Evolutionary conservation across 495 filamentous ascomycete species (phyloP).

Genomic region (Cairneyella variabilis): DNA sequence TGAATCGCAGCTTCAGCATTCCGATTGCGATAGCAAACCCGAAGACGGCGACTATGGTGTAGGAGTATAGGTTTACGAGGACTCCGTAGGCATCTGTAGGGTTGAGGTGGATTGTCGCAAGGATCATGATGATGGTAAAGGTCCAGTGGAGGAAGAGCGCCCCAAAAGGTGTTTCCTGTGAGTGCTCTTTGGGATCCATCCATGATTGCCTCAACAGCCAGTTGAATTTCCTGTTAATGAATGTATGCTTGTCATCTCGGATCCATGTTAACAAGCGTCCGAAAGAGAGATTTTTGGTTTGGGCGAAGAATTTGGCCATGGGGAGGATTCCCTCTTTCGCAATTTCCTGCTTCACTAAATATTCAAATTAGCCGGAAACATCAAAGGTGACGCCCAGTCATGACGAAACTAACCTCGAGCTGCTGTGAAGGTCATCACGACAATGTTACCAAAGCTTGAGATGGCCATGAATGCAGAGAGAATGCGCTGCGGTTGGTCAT

Average conservation of each 20-base stretch:
- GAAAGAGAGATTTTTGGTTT: constrained; percentile 16
- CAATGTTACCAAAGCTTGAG: constrained; percentile 29
- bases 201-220: neutral
- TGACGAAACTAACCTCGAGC: neutral
- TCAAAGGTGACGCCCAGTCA: neutral
- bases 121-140: constrained; percentile 30
- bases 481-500: constrained; percentile 15
- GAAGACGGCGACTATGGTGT: constrained; percentile 20
- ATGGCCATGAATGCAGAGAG: constrained; percentile 27
- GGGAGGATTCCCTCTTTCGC: constrained; percentile 32
- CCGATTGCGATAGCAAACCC: constrained; percentile 10
- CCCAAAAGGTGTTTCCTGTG: constrained; percentile 30
- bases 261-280: constrained; percentile 10
- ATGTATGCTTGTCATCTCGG: constrained; percentile 3
- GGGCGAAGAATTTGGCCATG: constrained; percentile 41
- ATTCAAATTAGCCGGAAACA: neutral
- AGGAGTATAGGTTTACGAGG: constrained; percentile 30
- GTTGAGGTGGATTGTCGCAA: neutral
- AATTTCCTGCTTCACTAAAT: constrained; percentile 33
- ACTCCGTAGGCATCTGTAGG: constrained; percentile 26
- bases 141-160: constrained; percentile 36
- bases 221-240: constrained; percentile 9
- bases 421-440: constrained; percentile 9
- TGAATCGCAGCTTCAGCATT: constrained; percentile 14
- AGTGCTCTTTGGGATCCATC: constrained; percentile 11